Evolutionary conservation across 2,329 filamentous ascomycete species (phyloP), one percentile per base, ranked within the genome.

Genomic region (Elsinoe australis): DNA sequence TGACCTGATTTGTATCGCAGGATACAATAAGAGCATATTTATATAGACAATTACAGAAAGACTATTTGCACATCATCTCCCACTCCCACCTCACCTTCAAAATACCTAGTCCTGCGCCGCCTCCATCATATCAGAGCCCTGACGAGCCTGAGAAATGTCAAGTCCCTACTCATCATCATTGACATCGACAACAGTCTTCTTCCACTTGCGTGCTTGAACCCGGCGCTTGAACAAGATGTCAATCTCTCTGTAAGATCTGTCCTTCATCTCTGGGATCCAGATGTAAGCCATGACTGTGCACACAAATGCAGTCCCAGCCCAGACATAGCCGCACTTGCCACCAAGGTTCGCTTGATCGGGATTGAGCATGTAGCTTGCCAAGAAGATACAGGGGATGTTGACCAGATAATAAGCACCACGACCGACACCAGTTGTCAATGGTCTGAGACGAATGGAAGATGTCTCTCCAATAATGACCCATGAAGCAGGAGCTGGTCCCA

Each of bases 391-490:
- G 56, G 79, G 79, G 60, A 83, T 82, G 50, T 83, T 73, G 52
- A 79, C 67, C 3, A 80, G 56, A 64, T 83, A 83, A 70, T 83
- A 83, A 9, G 70, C 65, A 47, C 65, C 79, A 59, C 80, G 79
- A 59, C 80, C 80, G 42, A 82, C 64, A 62, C 79, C 80, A 18
- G 79, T 83, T 2, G 76, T 83, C n/a, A 83, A 65, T 36, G 80
- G 76, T 39, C 80, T 63, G 22, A 83, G 78, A 52, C 80, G 79
- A 48, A 83, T 73, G 44, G 80, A 67, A 0, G 80, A 81, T 2
- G 80, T 83, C 63, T 83, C 80, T 55, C 75, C 78, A 38, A 83
- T 83, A 54, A 83, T 79, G 64, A 78, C 75, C 73, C 75, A 83
- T 8, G 79, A 82, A 32, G 76, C 75, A 38, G 80, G 80, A 1